phyloP scores from a whole-genome alignment of 1,284 basidiomycete genomes.

The Heimioporus retisporus region DNA sequence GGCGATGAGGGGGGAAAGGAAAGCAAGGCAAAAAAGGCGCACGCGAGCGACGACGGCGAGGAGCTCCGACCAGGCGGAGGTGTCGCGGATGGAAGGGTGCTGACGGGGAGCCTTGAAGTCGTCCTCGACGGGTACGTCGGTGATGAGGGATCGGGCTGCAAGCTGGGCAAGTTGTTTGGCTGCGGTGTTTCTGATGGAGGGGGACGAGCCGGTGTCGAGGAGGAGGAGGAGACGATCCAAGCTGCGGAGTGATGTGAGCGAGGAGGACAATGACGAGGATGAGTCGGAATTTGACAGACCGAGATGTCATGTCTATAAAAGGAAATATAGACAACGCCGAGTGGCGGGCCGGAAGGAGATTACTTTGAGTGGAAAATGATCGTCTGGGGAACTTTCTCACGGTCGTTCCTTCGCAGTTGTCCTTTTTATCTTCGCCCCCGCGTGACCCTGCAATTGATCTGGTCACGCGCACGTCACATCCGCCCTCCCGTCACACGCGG shows the following conservation, averaged over 20 bases:
- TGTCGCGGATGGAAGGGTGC: conserved; percentile 68
- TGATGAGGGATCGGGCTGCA: conserved; percentile 84
- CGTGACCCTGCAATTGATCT: conserved; percentile 40
- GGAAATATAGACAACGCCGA: conserved; percentile 49
- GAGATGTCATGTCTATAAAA: conserved; percentile 72
- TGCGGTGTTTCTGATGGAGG: conserved; percentile 88
- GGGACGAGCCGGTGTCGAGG: conserved; percentile 91
- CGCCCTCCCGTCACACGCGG: conserved; percentile 13
- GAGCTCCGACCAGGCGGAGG: conserved; percentile 82
- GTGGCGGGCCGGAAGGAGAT: conserved; percentile 49
- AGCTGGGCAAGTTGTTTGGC: conserved; percentile 95
- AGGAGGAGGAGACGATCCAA: conserved; percentile 94
- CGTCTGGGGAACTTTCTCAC: conserved; percentile 53
- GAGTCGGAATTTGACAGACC: conserved; percentile 49
- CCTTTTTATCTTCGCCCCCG: conserved; percentile 50
- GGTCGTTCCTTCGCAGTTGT: conserved; percentile 43
- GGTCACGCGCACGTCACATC: conserved; percentile 40
- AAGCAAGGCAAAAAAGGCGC: conserved; percentile 25
- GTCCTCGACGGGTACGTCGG: conserved; percentile 84
- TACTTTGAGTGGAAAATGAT: conserved; percentile 52
- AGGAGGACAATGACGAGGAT: no score
- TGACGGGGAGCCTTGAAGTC: conserved; percentile 77
- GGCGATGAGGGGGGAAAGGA: background rate
- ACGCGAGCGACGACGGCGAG: conserved; percentile 88
- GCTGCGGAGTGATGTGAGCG: conserved; percentile 49